Percentiles rank a stretch among this genome's conserved stretches.
These are phyloP conservation scores for Quercus wislizeni DNA, from an alignment of 306 rosid genomes.

Conservation along the genomic window DNA sequence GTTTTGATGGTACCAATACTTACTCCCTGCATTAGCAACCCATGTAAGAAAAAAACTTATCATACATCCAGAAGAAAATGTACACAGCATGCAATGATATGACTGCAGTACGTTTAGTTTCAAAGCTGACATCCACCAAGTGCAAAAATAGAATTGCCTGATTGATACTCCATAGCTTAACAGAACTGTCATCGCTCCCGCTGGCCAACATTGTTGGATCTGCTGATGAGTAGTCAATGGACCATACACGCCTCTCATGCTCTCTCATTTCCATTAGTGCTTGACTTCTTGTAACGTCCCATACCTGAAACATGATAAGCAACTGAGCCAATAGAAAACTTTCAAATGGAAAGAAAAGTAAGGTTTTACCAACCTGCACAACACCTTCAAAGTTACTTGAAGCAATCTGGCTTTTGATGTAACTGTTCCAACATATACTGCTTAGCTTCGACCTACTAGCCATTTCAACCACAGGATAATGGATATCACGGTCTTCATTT, in stretches of 20 bases:
- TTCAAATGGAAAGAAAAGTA: conserved; percentile 10
- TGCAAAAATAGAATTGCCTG: conserved; percentile 99
- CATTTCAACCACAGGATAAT: conserved; percentile 97
- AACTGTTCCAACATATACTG: conserved; percentile 93
- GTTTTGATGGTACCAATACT: conserved; percentile 91
- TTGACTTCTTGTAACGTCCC: conserved; percentile 97
- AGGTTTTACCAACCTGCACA: conserved; percentile 70
- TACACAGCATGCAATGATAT: conserved; percentile 59
- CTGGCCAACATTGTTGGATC: conserved; percentile 96
- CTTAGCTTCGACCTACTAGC: conserved; percentile 84
- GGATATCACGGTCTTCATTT: conserved; percentile 85
- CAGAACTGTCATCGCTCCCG: conserved; percentile 91
- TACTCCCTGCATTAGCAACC: conserved; percentile 83
- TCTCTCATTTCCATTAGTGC: conserved; percentile 81
- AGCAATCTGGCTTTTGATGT: conserved; percentile 97
- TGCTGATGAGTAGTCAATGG: conserved; percentile 87
- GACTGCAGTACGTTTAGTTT: conserved; percentile 93
- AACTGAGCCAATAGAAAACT: conserved; percentile 15
- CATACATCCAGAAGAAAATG: conserved; percentile 57
- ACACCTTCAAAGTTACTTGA: conserved; percentile 97
- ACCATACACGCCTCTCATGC: conserved; percentile 95
- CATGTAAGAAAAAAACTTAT: conserved; percentile 79
- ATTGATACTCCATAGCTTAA: conserved; percentile 99
- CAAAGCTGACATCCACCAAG: conserved; percentile 98
- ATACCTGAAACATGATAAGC: conserved; percentile 54